Evolutionary conservation across 345 rosid genomes (phyloP).

Genomic region (Dipteronia sinensis): DNA sequence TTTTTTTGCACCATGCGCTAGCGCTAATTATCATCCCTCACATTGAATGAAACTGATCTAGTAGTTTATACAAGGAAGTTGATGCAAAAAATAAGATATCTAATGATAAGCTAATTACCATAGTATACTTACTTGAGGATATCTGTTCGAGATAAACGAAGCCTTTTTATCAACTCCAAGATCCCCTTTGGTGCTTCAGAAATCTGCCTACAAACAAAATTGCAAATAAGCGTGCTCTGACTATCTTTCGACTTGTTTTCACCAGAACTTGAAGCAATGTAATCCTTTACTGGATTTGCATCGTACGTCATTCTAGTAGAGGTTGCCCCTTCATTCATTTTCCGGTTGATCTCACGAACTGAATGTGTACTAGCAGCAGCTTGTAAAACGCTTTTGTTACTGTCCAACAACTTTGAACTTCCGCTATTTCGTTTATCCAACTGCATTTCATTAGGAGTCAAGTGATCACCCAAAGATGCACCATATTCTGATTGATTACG

Average conservation of each 20-base stretch:
- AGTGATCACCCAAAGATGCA: constrained; percentile 22
- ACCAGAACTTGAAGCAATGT: constrained; percentile 44
- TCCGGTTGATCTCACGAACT: constrained; percentile 13
- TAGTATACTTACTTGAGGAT: constrained; percentile 65
- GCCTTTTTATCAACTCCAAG: constrained; percentile 58
- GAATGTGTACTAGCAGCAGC: constrained; percentile 8
- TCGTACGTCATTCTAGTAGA: constrained; percentile 18
- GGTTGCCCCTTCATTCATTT: constrained; percentile 26
- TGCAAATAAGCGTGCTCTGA: constrained; percentile 17
- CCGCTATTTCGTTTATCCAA: constrained; percentile 32
- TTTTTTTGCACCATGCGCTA: too few species aligned
- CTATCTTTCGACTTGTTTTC: constrained; percentile 32
- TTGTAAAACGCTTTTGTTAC: constrained; percentile 8
- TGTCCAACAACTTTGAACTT: constrained; percentile 8
- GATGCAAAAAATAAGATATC: neutral
- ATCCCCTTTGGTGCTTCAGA: constrained; percentile 48
- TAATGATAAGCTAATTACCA: neutral
- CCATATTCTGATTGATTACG: constrained; percentile 16
- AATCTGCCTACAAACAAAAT: constrained; percentile 21
- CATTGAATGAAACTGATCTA: neutral
- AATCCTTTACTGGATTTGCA: constrained; percentile 17
- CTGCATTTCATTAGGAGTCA: constrained; percentile 20
- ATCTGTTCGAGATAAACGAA: constrained; percentile 69
- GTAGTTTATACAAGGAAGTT: neutral
- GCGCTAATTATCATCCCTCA: neutral